phyloP scores from a whole-genome alignment of 2,329 filamentous ascomycete species.

The Cladophialophora yegresii region DNA sequence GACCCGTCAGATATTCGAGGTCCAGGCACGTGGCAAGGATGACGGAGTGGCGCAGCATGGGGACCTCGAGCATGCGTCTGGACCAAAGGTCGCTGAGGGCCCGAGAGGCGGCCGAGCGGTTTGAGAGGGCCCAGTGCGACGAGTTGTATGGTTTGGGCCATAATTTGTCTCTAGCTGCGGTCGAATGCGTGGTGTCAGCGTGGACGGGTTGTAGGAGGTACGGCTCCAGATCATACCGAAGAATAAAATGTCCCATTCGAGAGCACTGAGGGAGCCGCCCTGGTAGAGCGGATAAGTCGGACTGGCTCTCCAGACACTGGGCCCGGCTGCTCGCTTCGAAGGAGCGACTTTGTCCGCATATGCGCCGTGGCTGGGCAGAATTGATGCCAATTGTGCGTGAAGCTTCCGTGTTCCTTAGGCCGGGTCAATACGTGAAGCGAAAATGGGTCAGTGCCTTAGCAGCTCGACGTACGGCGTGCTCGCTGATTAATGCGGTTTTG shows the following conservation, averaged over 20 bases:
- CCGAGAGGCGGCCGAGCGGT: neutral
- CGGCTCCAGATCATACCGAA: slow-evolving; percentile 1
- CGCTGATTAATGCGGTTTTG: slow-evolving; percentile 7
- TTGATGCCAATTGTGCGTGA: neutral
- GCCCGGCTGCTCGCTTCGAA: neutral
- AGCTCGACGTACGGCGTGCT: slow-evolving; percentile 1
- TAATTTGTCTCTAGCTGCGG: neutral
- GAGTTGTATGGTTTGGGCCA: neutral
- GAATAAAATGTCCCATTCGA: slow-evolving; percentile 2
- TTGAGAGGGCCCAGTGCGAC: neutral
- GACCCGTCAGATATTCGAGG: slow-evolving; percentile 1
- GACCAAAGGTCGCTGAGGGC: neutral
- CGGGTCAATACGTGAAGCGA: neutral
- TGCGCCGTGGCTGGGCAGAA: neutral
- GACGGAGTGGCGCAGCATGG: neutral
- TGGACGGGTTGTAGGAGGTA: neutral
- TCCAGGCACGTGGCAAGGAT: slow-evolving; percentile 2
- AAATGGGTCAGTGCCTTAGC: neutral
- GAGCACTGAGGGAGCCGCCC: neutral
- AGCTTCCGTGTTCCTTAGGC: neutral
- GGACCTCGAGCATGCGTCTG: neutral
- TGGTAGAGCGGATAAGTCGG: neutral
- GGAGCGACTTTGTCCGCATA: neutral
- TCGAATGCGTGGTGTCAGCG: neutral
- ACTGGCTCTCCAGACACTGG: neutral